Evolutionary conservation across 495 filamentous ascomycete genomes (phyloP), one percentile per base, ranked within the genome.

Genomic region (Chaetomium cochliodes): DNA sequence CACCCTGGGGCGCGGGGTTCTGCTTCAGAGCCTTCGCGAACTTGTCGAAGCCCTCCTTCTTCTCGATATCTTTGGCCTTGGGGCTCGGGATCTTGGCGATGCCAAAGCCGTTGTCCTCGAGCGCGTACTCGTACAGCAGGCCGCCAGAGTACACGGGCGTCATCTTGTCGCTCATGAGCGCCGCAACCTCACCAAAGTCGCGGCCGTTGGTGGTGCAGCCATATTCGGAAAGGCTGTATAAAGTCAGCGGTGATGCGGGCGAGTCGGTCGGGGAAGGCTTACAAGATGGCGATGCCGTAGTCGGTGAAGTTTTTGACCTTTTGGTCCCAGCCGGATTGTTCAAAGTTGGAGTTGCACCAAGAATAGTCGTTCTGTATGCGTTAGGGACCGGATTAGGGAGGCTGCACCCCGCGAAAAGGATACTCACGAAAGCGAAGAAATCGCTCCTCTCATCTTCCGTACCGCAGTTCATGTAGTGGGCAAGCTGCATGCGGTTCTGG

Each of bases 391-490:
- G 28, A 6, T 3, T 4, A 13, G 18, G 12, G 20, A 26, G 51
- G 51, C 3, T 70, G 18, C 8, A 49, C 2, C 0, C 11, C 16
- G 8, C 2, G 3, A 37, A 18, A 39, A n/a, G n/a, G 41, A 20
- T 20, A 77, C 79, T 64, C 63, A 81, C 79, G 81, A 97, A 96
- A 65, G 92, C 93, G 74, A 96, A 97, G 82, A 97, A 98, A 77
- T 97, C 93, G 76, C 86, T 88, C 47, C 93, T 89, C 80, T 90
- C 87, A 72, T 92, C 90, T 55, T 92, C 91, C 58, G 84, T 78
- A 67, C 94, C 94, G 75, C 94, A 98, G 86, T 98, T 96, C 86
- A 98, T 91, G 85, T 93, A 98, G 62, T 87, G 67, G 37, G 93
- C 92, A 77, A 93, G 92, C 81, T 98, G 87, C 72, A 89, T 84